Conservation (phyloP, 2,329 filamentous ascomycete genomes). For the Aplosporella prunicola region DNA sequence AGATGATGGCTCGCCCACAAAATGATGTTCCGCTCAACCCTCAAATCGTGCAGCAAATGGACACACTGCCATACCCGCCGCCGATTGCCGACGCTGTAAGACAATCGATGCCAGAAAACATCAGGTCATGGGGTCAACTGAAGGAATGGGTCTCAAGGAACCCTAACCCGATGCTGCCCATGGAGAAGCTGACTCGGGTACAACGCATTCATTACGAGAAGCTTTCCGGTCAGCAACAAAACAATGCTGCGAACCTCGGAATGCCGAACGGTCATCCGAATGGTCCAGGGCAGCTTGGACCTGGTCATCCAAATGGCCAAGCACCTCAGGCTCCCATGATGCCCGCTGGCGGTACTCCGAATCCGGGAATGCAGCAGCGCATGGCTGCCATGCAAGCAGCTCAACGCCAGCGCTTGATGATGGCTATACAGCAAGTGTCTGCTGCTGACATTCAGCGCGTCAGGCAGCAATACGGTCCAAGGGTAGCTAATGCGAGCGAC, state of each 20-base stretch:
- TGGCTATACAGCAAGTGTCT: conserved; percentile 6
- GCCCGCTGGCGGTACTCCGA: conserved; percentile 14
- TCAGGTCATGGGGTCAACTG: conserved; percentile 48
- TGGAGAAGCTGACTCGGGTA: conserved; percentile 25
- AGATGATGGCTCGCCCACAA: conserved; percentile 16
- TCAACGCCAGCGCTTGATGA: conserved; percentile 3
- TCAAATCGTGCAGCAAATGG: conserved; percentile 25
- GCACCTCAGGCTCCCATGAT: conserved; percentile 35
- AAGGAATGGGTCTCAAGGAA: conserved; percentile 38
- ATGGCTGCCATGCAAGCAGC: neutral
- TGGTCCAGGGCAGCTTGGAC: conserved; percentile 3
- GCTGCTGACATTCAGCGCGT: conserved; percentile 12
- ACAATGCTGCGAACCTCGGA: conserved; percentile 6
- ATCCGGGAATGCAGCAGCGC: conserved; percentile 7
- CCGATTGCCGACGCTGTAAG: conserved; percentile 20
- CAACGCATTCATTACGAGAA: conserved; percentile 37
- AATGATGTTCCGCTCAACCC: conserved; percentile 19
- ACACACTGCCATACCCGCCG: conserved; percentile 23
- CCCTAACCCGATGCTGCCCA: conserved; percentile 37
- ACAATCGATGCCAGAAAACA: conserved; percentile 36
- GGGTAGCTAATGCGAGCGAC: conserved; percentile 24
- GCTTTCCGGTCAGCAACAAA: conserved; percentile 21
- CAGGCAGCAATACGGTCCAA: conserved; percentile 14
- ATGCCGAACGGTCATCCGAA: conserved; percentile 4
- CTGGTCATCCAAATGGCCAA: conserved; percentile 16